phyloP scores from a whole-genome alignment of 2,329 filamentous ascomycete genomes.

The Pseudonectria buxi region DNA sequence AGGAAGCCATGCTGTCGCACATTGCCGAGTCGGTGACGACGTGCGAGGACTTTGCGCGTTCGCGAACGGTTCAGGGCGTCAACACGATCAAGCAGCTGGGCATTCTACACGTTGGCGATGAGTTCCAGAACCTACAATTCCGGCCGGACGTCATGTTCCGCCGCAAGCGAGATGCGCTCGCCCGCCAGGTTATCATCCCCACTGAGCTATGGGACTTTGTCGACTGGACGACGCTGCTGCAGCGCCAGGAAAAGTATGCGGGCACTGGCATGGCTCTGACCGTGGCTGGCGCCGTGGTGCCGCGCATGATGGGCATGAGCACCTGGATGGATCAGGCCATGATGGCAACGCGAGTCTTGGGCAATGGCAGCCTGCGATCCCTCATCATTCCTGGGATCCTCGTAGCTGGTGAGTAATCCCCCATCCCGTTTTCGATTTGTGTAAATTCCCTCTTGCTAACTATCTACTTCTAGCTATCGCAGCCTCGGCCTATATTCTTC shows the following conservation, averaged over 20 bases:
- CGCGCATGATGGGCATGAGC: slow-evolving; percentile 72
- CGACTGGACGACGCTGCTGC: slow-evolving; percentile 73
- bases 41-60: slow-evolving; percentile 82
- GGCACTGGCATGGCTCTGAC: slow-evolving; percentile 94
- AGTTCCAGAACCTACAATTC: slow-evolving; percentile 82
- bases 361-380: slow-evolving; percentile 71
- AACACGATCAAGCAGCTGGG: slow-evolving; percentile 84
- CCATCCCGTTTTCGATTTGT: background rate
- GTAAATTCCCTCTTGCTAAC: slow-evolving; percentile 4
- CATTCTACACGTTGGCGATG: slow-evolving; percentile 78
- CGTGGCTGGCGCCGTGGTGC: slow-evolving; percentile 76
- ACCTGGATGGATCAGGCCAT: slow-evolving; percentile 86
- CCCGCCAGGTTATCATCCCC: slow-evolving; percentile 77
- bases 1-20: slow-evolving; percentile 82
- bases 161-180: slow-evolving; percentile 71
- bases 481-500: slow-evolving; percentile 72
- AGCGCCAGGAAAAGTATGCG: slow-evolving; percentile 89
- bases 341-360: slow-evolving; percentile 71
- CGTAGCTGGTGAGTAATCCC: slow-evolving; percentile 60
- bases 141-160: slow-evolving; percentile 91
- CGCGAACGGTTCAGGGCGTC: slow-evolving; percentile 71
- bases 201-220: slow-evolving; percentile 93
- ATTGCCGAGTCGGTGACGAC: slow-evolving; percentile 70
- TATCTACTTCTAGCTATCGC: slow-evolving; percentile 52
- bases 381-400: slow-evolving; percentile 76